phyloP scores from a whole-genome alignment of 2,329 filamentous ascomycete genomes.

The Leptographium wingfieldii region DNA sequence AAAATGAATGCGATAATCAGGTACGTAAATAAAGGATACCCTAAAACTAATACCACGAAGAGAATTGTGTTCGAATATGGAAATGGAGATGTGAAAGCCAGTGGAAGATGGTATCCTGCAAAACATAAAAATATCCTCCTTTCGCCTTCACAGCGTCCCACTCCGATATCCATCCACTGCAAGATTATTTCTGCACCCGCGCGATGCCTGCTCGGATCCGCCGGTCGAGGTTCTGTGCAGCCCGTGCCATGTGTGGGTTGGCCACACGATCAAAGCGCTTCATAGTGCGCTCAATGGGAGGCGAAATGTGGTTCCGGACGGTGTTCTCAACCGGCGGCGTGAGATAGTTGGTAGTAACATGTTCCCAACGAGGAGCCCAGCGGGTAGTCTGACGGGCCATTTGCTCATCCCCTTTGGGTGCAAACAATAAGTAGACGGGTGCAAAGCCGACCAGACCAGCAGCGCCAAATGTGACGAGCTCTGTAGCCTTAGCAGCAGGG shows the following conservation, averaged over 20 bases:
- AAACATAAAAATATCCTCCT: not conserved
- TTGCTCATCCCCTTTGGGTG: conserved; percentile 40
- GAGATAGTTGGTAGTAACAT: conserved; percentile 42
- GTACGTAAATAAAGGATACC: too few species aligned
- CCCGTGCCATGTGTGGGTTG: conserved; percentile 27
- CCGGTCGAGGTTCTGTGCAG: conserved; percentile 34
- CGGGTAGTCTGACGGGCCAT: conserved; percentile 39
- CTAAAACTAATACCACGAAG: too few species aligned
- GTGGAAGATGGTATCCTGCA: not conserved
- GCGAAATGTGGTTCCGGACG: conserved; percentile 33
- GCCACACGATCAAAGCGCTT: conserved; percentile 35
- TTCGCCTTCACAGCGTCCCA: not conserved
- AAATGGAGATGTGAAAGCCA: too few species aligned
- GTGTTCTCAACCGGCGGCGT: conserved; percentile 30
- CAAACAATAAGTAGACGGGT: conserved; percentile 42
- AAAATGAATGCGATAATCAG: too few species aligned
- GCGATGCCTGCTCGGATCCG: conserved; percentile 35
- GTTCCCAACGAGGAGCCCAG: conserved; percentile 49
- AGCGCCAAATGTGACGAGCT: conserved; percentile 39
- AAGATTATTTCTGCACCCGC: conserved; percentile 12
- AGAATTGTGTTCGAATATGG: too few species aligned
- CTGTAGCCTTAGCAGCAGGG: conserved; percentile 33
- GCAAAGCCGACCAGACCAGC: conserved; percentile 41
- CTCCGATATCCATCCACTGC: not conserved
- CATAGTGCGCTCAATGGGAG: conserved; percentile 31